phyloP scores from a whole-genome alignment of 2,329 filamentous ascomycete species.

The Pseudogymnoascus sp. region DNA sequence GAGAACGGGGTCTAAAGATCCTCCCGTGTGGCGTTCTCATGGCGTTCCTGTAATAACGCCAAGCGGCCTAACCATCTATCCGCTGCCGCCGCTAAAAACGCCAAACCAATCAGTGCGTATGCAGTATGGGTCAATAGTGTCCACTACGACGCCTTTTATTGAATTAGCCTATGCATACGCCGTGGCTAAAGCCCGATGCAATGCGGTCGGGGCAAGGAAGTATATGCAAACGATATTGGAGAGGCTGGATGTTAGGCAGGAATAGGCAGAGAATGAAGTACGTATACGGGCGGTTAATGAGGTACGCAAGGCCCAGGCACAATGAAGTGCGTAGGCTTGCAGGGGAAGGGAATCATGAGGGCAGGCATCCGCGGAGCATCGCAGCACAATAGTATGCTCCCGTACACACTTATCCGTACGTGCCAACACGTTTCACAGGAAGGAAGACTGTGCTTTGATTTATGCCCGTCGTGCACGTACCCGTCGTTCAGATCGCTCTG shows the following conservation, averaged over 20 bases:
- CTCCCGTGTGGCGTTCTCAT: not conserved
- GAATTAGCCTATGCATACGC: not conserved
- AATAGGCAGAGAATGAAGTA: not conserved
- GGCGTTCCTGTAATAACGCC: not conserved
- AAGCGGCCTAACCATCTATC: not conserved
- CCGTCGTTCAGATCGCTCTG: no score
- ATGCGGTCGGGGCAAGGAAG: not conserved
- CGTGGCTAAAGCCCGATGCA: not conserved
- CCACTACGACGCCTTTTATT: not conserved
- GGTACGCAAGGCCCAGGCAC: no score
- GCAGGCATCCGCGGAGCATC: no score
- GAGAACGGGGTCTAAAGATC: not conserved
- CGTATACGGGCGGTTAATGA: not conserved
- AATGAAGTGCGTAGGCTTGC: no score
- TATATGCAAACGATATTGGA: not conserved
- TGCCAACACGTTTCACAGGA: no score
- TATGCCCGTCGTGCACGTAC: no score
- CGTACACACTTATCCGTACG: no score
- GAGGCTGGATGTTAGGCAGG: not conserved
- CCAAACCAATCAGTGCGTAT: not conserved
- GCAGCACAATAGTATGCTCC: no score
- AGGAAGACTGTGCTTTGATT: no score
- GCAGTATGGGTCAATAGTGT: not conserved
- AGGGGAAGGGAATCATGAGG: no score
- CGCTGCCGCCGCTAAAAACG: not conserved